Evolutionary conservation across 768 basidiomycete species (phyloP), one percentile per base, ranked within the genome.

Genomic region (Lyophyllum decastes): DNA sequence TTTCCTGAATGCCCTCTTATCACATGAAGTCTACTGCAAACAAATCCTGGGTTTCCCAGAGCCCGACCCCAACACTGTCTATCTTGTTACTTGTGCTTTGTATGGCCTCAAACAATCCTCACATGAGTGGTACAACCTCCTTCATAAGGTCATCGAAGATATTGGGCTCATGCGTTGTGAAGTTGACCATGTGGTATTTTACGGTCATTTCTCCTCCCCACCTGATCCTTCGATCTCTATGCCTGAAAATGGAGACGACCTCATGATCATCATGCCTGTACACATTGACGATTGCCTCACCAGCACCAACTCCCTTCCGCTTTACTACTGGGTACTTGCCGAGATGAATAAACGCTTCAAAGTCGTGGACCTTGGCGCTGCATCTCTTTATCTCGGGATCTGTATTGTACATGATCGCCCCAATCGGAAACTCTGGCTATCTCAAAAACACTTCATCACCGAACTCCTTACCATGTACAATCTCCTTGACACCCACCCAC

Each of bases 261-360:
- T 69, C 12, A 8, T 59, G 8, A 58, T 68, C 26, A 58, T 68
- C 22, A 40, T 71, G 0, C 63, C 64, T 1, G 45, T 70, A n/a
- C 69, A 71, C 53, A 69, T 71, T 7, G 67, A 71, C 45, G 68
- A 69, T 47, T 60, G 67, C n/a, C 55, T 67, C n/a, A 59, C 34
- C 2, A 52, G 55, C 1, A 61, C 62, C 2, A 67, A 67, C 46
- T 67, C 64, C 61, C 0, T 49, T 66, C 64, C 62, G 0, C 60
- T 67, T 1, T 68, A 63, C 17, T 8, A 41, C 9, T n/a, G n/a
- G n/a, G n/a, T n/a, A n/a, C n/a, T n/a, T n/a, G n/a, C n/a, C n/a
- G n/a, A n/a, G n/a, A n/a, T 68, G 69, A 52, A 52, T 22, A 38
- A 52, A 41, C n/a, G 8, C 11, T 52, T 52, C 24, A 25, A 52